These are phyloP conservation scores for Dryas alaskensis DNA, from an alignment of 306 rosid genomes.

Conservation along the genomic window DNA sequence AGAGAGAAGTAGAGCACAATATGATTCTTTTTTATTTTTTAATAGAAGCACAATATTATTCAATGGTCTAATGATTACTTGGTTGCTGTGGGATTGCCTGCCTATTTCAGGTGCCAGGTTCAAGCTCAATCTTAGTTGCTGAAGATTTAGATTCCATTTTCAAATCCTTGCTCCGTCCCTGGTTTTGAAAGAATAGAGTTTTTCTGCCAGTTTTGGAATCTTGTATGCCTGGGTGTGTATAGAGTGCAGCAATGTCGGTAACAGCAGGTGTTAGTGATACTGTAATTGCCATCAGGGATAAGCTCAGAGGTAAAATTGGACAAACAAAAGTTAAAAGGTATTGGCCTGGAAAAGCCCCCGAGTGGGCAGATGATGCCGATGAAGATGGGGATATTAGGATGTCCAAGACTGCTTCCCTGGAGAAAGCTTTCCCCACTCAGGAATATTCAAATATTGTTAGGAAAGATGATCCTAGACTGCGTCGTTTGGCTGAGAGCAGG, in stretches of 20 bases:
- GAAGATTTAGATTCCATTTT: too few relatives aligned
- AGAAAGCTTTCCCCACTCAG: constrained; percentile 64
- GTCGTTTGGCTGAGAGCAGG: constrained; percentile 73
- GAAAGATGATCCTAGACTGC: constrained; percentile 79
- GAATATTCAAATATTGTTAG: constrained; percentile 48
- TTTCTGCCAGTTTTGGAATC: constrained; percentile 2
- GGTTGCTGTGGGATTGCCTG: too few relatives aligned
- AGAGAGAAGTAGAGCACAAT: too few relatives aligned
- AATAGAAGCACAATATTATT: too few relatives aligned
- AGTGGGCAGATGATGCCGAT: constrained; percentile 78
- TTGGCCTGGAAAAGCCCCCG: constrained; percentile 97
- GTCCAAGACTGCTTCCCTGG: constrained; percentile 57
- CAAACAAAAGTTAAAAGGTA: constrained; percentile 85
- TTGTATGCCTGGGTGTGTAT: not conserved
- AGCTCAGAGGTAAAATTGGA: constrained; percentile 92
- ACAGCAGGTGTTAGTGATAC: constrained; percentile 97
- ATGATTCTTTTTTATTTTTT: too few relatives aligned
- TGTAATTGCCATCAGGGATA: constrained; percentile 78
- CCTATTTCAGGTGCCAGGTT: too few relatives aligned
- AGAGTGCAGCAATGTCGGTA: constrained; percentile 61
- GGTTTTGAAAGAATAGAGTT: constrained; percentile 19
- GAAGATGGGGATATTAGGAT: constrained; percentile 73
- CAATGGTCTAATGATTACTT: too few relatives aligned
- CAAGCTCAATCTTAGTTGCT: too few relatives aligned
- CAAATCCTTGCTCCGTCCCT: too few relatives aligned